Conservation (phyloP, 352 stramenopile genomes). For the Pythium biforme region DNA sequence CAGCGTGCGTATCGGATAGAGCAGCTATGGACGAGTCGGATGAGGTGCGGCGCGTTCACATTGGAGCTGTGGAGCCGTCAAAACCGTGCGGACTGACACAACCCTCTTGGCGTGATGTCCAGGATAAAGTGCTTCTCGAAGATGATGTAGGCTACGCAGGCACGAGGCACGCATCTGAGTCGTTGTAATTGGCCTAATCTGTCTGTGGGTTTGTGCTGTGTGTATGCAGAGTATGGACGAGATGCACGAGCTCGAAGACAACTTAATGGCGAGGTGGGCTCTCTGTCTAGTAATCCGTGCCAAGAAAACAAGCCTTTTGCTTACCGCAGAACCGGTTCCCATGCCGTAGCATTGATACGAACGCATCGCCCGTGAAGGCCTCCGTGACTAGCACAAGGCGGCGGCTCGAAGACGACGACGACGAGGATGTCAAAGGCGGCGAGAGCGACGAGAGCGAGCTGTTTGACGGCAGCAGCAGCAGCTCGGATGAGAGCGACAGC, state of each 20-base stretch:
- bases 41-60: constrained; percentile 24
- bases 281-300: too few relatives aligned
- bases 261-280: constrained; percentile 46
- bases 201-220: not conserved
- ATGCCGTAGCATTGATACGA: constrained; percentile 62
- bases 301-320: too few relatives aligned
- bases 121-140: constrained; percentile 46
- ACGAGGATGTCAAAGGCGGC: constrained; percentile 7
- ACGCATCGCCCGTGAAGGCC: constrained; percentile 40
- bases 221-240: constrained; percentile 74
- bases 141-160: constrained; percentile 36
- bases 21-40: constrained; percentile 56
- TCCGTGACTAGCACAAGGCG: not conserved
- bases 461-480: constrained; percentile 19
- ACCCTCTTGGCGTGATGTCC: not conserved
- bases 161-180: too few relatives aligned
- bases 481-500: constrained; percentile 16
- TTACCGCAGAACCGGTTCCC: too few relatives aligned
- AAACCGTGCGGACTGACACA: too few relatives aligned
- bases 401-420: not conserved
- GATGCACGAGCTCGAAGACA: constrained; percentile 58
- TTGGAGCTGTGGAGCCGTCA: not conserved
- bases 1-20: not conserved
- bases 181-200: not conserved
- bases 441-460: constrained; percentile 26